A percentile compares a stretch with the other conserved stretches of the same genome.
Evolutionary conservation across 495 filamentous ascomycete genomes (phyloP).

Genomic region (Aspergillus kassunensis): DNA sequence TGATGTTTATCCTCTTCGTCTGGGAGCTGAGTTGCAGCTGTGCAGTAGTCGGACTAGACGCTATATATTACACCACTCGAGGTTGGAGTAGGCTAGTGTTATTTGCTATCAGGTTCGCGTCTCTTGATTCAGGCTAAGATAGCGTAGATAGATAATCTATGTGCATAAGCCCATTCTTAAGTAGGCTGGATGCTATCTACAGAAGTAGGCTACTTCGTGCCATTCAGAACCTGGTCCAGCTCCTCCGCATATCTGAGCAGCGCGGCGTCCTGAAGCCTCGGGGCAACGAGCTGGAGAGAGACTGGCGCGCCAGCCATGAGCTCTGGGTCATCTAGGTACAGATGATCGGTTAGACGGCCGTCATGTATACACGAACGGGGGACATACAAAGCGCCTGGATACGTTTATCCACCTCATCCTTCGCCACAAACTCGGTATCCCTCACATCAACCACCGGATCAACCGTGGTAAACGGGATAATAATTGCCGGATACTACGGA

Average conservation of each 20-base stretch:
- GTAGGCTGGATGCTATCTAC: too few relatives aligned
- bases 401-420: not conserved
- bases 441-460: not conserved
- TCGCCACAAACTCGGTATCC: not conserved
- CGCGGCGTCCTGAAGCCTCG: not conserved
- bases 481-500: not conserved
- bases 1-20: too few relatives aligned
- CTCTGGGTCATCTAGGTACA: not conserved
- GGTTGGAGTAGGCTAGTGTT: too few relatives aligned
- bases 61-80: too few relatives aligned
- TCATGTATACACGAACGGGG: not conserved
- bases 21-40: too few relatives aligned
- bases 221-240: not conserved
- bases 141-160: too few relatives aligned
- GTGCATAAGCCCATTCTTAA: too few relatives aligned
- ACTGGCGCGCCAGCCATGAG: not conserved
- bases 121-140: too few relatives aligned
- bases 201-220: too few relatives aligned
- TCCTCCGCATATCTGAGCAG: not conserved
- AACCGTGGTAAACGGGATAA: not conserved
- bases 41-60: too few relatives aligned
- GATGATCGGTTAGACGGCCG: too few relatives aligned
- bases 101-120: too few relatives aligned
- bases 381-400: not conserved
- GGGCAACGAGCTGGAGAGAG: not conserved